These are phyloP conservation scores for Umbelopsis isabellina DNA, from an alignment of 192 early-diverging fungal species.

Conservation along the genomic window DNA sequence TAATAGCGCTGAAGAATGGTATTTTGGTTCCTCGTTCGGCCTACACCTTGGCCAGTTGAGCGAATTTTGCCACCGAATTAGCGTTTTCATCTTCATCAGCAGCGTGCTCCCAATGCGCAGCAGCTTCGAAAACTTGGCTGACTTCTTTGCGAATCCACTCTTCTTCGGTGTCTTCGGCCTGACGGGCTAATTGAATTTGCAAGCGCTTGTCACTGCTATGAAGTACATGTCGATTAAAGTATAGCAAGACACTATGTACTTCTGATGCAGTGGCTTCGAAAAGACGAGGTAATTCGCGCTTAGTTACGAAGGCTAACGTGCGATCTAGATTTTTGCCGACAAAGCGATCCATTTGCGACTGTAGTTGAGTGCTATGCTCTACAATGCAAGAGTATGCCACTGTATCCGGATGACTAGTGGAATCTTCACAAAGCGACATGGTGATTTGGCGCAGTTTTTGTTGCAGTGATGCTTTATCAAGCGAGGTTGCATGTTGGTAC, in stretches of 20 bases:
- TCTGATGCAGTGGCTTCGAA: constrained; percentile 12
- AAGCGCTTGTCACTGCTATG: constrained; percentile 6
- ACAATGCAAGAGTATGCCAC: constrained; percentile 7
- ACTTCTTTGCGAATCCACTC: constrained; percentile 19
- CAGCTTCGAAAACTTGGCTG: constrained; percentile 4
- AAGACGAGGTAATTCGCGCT: constrained; percentile 4
- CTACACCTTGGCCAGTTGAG: constrained; percentile 15
- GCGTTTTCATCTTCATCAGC: not conserved
- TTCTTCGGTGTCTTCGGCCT: constrained; percentile 10
- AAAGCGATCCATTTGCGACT: constrained; percentile 17
- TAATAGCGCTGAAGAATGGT: too few relatives aligned
- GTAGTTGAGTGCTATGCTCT: not conserved
- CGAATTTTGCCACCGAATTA: constrained; percentile 15
- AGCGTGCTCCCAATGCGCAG: constrained; percentile 14
- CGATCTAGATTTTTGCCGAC: constrained; percentile 19
- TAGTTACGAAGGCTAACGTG: constrained; percentile 5
- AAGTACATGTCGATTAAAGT: constrained; percentile 14
- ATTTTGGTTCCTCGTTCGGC: too few relatives aligned
- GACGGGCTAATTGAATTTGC: constrained; percentile 13
- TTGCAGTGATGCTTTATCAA: constrained; percentile 19
- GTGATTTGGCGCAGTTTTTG: constrained; percentile 14
- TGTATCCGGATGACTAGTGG: not conserved
- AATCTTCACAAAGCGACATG: not conserved
- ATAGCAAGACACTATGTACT: constrained; percentile 10
- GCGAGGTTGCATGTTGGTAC: constrained; percentile 14